These are phyloP conservation scores for Vitis cinerea DNA, from an alignment of 164 flowering plant genomes.

Conservation along the genomic window DNA sequence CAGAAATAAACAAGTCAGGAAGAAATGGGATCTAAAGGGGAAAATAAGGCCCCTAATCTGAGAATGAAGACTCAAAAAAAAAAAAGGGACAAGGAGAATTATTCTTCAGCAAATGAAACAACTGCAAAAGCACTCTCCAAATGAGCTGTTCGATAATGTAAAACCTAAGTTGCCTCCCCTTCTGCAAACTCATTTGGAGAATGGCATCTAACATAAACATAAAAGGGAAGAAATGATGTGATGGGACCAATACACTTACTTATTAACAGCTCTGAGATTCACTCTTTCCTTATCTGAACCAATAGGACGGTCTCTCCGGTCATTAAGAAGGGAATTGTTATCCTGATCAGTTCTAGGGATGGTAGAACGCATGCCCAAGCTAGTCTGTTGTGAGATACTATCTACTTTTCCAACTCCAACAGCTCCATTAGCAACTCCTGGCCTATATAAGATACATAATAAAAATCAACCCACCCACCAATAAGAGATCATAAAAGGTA, in stretches of 20 bases:
- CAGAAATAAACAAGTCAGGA: not conserved
- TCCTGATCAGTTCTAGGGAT: conserved; percentile 59
- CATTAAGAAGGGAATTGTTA: conserved; percentile 42
- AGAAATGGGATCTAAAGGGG: not conserved
- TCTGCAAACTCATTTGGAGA: too few relatives aligned
- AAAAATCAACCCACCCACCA: not conserved
- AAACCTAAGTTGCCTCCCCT: too few relatives aligned
- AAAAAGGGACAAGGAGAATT: not conserved
- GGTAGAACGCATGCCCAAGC: conserved; percentile 51
- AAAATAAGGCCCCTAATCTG: not conserved
- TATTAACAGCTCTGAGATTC: conserved; percentile 60
- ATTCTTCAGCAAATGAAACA: conserved; percentile 1
- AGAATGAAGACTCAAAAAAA: not conserved
- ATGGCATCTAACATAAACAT: not conserved
- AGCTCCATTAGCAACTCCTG: conserved; percentile 56
- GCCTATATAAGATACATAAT: conserved; percentile 36
- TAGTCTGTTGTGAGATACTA: conserved; percentile 42
- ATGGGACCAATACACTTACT: conserved; percentile 39
- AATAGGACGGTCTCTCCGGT: conserved; percentile 58
- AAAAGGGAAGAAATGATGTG: not conserved
- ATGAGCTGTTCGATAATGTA: too few relatives aligned
- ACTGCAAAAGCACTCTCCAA: not conserved
- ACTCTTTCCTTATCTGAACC: conserved; percentile 72
- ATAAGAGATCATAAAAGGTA: not conserved
- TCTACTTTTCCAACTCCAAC: conserved; percentile 64